phyloP scores from a whole-genome alignment of 2,329 filamentous ascomycete genomes.

The Pseudocercospora eumusae region DNA sequence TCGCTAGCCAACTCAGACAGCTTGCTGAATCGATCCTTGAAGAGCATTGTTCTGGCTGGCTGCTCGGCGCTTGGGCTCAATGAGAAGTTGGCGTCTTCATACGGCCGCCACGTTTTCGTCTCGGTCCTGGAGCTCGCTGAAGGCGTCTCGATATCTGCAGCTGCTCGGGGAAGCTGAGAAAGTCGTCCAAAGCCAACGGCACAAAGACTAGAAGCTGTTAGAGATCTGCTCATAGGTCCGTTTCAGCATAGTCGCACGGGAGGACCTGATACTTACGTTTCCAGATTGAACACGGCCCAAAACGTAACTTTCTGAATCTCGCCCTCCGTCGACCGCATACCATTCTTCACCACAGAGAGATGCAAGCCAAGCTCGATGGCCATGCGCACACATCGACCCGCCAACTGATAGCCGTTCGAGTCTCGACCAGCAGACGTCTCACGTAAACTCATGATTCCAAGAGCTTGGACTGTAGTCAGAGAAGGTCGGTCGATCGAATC shows the following conservation, averaged over 20 bases:
- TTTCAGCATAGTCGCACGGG: neutral
- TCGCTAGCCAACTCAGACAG: constrained; percentile 73
- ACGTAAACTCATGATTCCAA: constrained; percentile 74
- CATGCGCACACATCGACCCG: constrained; percentile 70
- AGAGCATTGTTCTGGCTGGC: constrained; percentile 56
- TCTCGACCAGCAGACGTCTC: constrained; percentile 69
- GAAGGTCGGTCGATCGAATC: constrained; percentile 59
- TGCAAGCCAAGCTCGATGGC: constrained; percentile 73
- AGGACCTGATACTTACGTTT: constrained; percentile 44
- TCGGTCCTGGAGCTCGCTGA: constrained; percentile 39
- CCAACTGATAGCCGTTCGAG: constrained; percentile 71
- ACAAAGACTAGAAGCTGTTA: constrained; percentile 42
- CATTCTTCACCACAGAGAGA: constrained; percentile 43
- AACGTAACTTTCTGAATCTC: constrained; percentile 56
- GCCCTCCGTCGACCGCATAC: constrained; percentile 46
- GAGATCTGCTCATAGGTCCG: neutral
- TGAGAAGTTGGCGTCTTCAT: constrained; percentile 39
- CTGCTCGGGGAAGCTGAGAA: constrained; percentile 51
- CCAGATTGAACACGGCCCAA: constrained; percentile 55
- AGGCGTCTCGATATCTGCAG: constrained; percentile 53
- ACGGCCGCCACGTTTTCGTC: constrained; percentile 41
- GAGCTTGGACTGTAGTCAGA: constrained; percentile 71
- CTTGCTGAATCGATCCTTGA: constrained; percentile 62
- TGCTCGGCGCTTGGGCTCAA: constrained; percentile 66
- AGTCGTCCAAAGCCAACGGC: constrained; percentile 51